Evolutionary conservation across 2,329 filamentous ascomycete species (phyloP).

Genomic region (Pseudocercospora fijiensis): DNA sequence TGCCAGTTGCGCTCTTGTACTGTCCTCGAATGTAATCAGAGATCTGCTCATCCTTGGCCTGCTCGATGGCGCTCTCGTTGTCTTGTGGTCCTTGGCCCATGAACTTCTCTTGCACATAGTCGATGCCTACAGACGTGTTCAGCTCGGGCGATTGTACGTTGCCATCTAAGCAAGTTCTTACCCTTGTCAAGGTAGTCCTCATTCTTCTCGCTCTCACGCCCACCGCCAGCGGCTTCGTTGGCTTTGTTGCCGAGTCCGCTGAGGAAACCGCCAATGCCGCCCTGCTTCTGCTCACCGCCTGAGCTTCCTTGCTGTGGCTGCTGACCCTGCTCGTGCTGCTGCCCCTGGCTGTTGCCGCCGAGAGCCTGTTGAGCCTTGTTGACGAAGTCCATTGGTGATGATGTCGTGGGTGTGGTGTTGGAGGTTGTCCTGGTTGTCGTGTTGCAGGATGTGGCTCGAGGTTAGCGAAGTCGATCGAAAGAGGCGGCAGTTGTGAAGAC

Average conservation of each 20-base stretch:
- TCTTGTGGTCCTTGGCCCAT: constrained; percentile 68
- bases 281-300: constrained; percentile 36
- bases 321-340: constrained; percentile 24
- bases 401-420: neutral
- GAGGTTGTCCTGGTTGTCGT: neutral
- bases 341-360: constrained; percentile 38
- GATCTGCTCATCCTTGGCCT: constrained; percentile 80
- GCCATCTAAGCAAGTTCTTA: constrained; percentile 38
- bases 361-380: constrained; percentile 42
- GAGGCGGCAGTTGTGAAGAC: neutral
- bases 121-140: constrained; percentile 58
- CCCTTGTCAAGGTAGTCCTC: constrained; percentile 80
- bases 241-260: constrained; percentile 67
- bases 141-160: constrained; percentile 4
- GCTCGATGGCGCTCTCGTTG: constrained; percentile 70
- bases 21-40: constrained; percentile 67
- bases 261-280: constrained; percentile 48
- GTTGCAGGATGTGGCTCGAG: neutral
- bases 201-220: constrained; percentile 70
- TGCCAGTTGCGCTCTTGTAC: constrained; percentile 69
- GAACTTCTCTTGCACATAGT: constrained; percentile 74
- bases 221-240: constrained; percentile 70
- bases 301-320: constrained; percentile 22
- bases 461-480: neutral
- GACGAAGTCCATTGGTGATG: constrained; percentile 49